Percentiles rank a stretch among this genome's conserved stretches.
Evolutionary conservation across 805 yeast species (phyloP).

Genomic region (Pichia nakasei): DNA sequence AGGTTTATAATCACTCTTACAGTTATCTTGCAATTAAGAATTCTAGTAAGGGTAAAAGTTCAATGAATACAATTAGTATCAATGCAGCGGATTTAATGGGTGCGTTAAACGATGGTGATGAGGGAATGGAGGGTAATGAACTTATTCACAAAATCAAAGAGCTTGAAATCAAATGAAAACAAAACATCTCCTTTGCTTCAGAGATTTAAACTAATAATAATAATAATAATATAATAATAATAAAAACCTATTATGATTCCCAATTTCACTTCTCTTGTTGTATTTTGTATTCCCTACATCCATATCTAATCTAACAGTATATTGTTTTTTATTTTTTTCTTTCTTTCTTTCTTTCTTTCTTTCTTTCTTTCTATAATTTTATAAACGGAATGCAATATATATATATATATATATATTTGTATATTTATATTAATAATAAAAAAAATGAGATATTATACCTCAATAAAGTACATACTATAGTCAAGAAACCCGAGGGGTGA

Average conservation of each 20-base stretch:
- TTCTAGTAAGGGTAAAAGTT: background rate
- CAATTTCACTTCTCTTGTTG: background rate
- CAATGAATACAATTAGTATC: constrained; percentile 17
- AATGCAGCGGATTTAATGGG: constrained; percentile 24
- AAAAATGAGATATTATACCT: background rate
- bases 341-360: no score
- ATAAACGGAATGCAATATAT: no score
- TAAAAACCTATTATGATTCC: background rate
- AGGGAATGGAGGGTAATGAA: background rate
- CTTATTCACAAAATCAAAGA: background rate
- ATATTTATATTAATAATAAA: background rate
- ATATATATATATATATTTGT: no score
- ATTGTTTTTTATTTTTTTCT: no score
- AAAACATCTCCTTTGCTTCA: no score
- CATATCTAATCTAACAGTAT: no score
- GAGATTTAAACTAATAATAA: no score
- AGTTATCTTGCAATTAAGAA: constrained; percentile 9
- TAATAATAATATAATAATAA: background rate
- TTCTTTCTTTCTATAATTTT: no score
- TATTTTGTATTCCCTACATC: background rate
- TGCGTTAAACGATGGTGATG: constrained; percentile 15
- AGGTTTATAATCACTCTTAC: constrained; percentile 16
- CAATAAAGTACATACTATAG: background rate
- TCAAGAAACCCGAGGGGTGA: no score
- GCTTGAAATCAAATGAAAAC: background rate